These are phyloP conservation scores for Sporothrix protearum DNA, from an alignment of 2,329 filamentous ascomycete species.

Conservation along the genomic window DNA sequence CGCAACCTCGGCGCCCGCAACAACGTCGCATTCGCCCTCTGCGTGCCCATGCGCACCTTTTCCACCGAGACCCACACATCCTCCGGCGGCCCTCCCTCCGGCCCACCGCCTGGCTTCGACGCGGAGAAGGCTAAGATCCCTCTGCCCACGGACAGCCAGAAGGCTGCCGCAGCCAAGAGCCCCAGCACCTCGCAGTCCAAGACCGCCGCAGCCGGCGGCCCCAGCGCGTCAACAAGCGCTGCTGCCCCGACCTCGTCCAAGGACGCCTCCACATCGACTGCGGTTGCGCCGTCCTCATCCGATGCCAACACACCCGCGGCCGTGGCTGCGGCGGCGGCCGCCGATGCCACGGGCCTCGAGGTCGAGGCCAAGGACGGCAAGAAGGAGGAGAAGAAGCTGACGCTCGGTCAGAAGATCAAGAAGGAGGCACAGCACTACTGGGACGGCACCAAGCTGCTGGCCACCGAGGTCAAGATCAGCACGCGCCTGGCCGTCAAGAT, in stretches of 20 bases:
- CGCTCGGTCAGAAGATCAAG: slow-evolving; percentile 87
- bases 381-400: slow-evolving; percentile 82
- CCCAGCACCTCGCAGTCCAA: slow-evolving; percentile 33
- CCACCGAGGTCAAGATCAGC: slow-evolving; percentile 89
- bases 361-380: slow-evolving; percentile 56
- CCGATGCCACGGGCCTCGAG: slow-evolving; percentile 35
- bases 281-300: slow-evolving; percentile 8
- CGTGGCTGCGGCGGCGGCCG: slow-evolving; percentile 18
- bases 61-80: slow-evolving; percentile 58
- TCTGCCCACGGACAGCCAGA: slow-evolving; percentile 54
- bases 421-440: slow-evolving; percentile 93
- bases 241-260: background rate
- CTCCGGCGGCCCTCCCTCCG: slow-evolving; percentile 46
- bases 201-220: slow-evolving; percentile 23
- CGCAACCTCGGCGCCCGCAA: slow-evolving; percentile 45
- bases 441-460: slow-evolving; percentile 95
- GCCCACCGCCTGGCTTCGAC: slow-evolving; percentile 86
- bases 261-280: background rate
- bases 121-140: slow-evolving; percentile 86
- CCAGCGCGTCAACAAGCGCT: background rate
- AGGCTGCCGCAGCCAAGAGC: slow-evolving; percentile 30
- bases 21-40: slow-evolving; percentile 52
- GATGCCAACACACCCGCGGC: background rate
- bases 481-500: slow-evolving; percentile 90
- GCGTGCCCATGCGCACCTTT: slow-evolving; percentile 55